Conservation (phyloP, 305 asterid species). For the Solanum hybrid region DNA sequence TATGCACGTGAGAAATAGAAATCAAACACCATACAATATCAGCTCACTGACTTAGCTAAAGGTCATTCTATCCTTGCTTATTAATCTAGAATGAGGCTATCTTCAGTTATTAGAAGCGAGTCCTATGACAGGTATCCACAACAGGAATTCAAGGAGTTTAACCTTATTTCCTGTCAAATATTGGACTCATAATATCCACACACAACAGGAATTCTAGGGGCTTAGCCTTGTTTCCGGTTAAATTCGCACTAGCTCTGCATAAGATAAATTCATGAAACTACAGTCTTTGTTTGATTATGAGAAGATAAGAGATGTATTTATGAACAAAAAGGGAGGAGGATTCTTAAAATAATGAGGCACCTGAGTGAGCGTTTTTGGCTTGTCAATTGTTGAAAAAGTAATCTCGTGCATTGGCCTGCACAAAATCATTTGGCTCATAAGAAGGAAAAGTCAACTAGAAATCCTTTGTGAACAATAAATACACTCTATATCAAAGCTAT, state of each 20-base stretch:
- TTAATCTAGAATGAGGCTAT: not conserved
- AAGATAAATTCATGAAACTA: not conserved
- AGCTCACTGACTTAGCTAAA: not conserved
- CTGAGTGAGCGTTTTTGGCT: conserved; percentile 45
- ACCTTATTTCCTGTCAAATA: not conserved
- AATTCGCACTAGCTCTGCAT: not conserved
- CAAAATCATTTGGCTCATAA: not conserved
- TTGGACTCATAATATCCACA: not conserved
- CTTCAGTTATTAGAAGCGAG: not conserved
- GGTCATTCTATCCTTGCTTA: not conserved
- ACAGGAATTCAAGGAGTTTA: not conserved
- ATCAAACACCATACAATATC: not conserved
- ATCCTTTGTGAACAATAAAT: not conserved
- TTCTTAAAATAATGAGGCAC: conserved; percentile 12
- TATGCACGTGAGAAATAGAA: not conserved
- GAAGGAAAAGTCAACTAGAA: not conserved
- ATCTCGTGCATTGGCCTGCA: conserved; percentile 52
- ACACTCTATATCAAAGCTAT: not conserved
- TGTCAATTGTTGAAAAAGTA: conserved; percentile 40
- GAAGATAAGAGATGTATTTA: conserved; percentile 1
- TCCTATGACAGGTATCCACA: not conserved
- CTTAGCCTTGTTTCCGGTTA: not conserved
- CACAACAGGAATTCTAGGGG: not conserved
- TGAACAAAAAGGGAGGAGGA: not conserved
- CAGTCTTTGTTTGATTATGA: not conserved